Percentiles rank a stretch among this genome's conserved stretches.
Conservation (phyloP, 108 stramenopile genomes). For the Fragilaria radians region DNA sequence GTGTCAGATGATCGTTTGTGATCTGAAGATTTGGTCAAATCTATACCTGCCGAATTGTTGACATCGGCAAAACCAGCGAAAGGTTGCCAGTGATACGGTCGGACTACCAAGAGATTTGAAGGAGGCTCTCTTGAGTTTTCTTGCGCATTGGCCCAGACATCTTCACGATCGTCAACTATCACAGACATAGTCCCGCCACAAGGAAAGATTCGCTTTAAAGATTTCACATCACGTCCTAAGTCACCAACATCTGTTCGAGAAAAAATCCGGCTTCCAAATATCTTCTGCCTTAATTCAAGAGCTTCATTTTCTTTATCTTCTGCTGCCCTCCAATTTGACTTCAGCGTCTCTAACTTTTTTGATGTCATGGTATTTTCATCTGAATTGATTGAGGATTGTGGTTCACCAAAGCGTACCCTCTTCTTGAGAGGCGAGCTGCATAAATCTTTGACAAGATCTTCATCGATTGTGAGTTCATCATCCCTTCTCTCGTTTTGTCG, state of each 20-base stretch:
- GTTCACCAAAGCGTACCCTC: slow-evolving; percentile 25
- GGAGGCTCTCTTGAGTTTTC: slow-evolving; percentile 84
- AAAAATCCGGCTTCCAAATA: slow-evolving; percentile 85
- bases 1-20: slow-evolving; percentile 18
- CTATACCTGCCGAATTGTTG: slow-evolving; percentile 74
- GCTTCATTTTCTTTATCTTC: slow-evolving; percentile 62
- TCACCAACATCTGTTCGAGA: slow-evolving; percentile 83
- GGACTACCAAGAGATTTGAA: slow-evolving; percentile 64
- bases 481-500: neutral
- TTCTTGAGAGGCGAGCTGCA: too few species aligned
- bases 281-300: slow-evolving; percentile 39
- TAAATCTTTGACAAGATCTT: too few species aligned
- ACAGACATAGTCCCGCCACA: slow-evolving; percentile 82
- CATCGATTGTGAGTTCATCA: neutral
- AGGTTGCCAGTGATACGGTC: slow-evolving; percentile 77
- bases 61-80: slow-evolving; percentile 81
- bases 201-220: slow-evolving; percentile 75
- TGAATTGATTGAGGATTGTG: neutral
- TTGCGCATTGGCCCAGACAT: slow-evolving; percentile 85
- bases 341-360: slow-evolving; percentile 37
- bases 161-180: slow-evolving; percentile 85
- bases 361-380: slow-evolving; percentile 20
- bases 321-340: slow-evolving; percentile 37
- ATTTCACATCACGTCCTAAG: slow-evolving; percentile 76
- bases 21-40: slow-evolving; percentile 30